Evolutionary conservation across 768 basidiomycete species (phyloP), one percentile per base, ranked within the genome.

Genomic region (Termitomyces sp.): DNA sequence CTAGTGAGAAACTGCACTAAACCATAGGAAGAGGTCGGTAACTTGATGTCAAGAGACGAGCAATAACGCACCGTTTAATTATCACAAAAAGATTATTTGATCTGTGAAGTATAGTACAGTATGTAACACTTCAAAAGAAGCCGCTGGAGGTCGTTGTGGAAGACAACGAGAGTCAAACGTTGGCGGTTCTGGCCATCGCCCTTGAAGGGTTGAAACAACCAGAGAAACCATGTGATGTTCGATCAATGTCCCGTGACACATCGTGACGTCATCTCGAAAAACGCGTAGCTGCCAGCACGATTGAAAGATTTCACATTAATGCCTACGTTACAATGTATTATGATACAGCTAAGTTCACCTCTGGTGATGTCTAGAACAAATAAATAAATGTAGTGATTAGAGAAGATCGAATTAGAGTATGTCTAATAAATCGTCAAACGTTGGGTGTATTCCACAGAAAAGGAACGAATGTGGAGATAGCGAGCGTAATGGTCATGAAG

Each of bases 141-240:
- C 40, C 11, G 49, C 45, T 32, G 53, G 22, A 22, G 43, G n/a
- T 22, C 24, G 53, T 54, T 40, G 53, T 21, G 32, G 48, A 37
- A 58, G 43, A 50, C 45, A 41, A 43, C 35, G 21, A 37, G 49
- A 15, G 15, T 34, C 28, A 45, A 46, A 42, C 7, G 30, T 30
- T 21, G 14, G 21, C 45, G 11, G 17, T n/a, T 10, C 11, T 30
- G 45, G 11, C 45, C 30, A 42, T 40, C 4, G 8, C 8, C 35
- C 17, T 9, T 11, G 10, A 37, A 37, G 1, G 34, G 35, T 37
- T 37, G 41, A 42, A 32, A 14, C 46, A 59, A 59, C n/a, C 54
- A 52, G 35, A 30, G 17, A 24, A 24, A 19, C n/a, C 58, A 59
- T 52, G 58, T 59, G 58, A 59, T 43, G 44, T 47, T 10, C 21